Conservation (phyloP, 2,329 filamentous ascomycete species). For the Calonectria fujianensis region DNA sequence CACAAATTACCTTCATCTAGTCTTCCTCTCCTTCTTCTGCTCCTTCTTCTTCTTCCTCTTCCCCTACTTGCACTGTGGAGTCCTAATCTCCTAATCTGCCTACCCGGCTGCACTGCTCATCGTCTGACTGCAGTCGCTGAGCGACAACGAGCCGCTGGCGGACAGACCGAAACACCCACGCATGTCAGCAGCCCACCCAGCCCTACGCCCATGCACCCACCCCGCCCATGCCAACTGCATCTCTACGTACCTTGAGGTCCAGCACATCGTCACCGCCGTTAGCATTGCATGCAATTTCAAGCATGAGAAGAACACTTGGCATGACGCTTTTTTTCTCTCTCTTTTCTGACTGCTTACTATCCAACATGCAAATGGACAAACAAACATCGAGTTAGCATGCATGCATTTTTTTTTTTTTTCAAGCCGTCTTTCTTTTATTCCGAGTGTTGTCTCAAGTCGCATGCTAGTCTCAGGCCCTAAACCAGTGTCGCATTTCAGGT, state of each 20-base stretch:
- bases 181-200: slow-evolving; percentile 39
- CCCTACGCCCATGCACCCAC: slow-evolving; percentile 32
- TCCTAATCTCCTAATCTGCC: not conserved
- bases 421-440: not conserved
- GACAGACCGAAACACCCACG: slow-evolving; percentile 35
- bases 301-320: not conserved
- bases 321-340: not conserved
- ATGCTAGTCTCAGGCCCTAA: slow-evolving; percentile 13
- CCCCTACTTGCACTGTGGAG: not conserved
- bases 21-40: not conserved
- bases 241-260: not conserved
- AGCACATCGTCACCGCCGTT: slow-evolving; percentile 18
- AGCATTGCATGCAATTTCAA: not conserved
- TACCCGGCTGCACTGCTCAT: slow-evolving; percentile 11
- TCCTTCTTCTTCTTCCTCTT: not conserved
- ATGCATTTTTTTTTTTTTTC: not conserved
- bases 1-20: slow-evolving; percentile 3
- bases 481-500: slow-evolving; percentile 6
- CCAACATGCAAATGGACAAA: not conserved
- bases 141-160: slow-evolving; percentile 30
- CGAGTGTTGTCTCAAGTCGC: not conserved
- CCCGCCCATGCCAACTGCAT: not conserved
- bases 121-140: slow-evolving; percentile 33
- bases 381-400: not conserved
- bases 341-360: not conserved